Evolutionary conservation across 2,329 filamentous ascomycete genomes (phyloP), one percentile per base, ranked within the genome.

Genomic region (Aspergillus jensenii): DNA sequence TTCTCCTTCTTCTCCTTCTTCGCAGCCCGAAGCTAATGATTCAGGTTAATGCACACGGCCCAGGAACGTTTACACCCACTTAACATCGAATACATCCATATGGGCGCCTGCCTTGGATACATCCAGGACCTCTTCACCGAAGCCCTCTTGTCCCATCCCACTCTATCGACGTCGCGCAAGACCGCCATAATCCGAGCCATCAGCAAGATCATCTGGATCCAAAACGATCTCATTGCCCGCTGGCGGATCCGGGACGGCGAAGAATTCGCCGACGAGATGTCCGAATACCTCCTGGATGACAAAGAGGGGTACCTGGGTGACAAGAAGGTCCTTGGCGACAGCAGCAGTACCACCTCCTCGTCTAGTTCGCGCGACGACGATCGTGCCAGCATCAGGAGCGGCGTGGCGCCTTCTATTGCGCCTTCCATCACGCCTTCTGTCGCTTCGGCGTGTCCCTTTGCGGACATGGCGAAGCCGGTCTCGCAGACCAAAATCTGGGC

Each of bases 161-260:
- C 83, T 3, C 79, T 95, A 39, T 80, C 82, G 39, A 80, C 90
- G 66, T 79, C 81, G 57, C 83, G 84, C 74, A 93, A 93, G 76
- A 87, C 89, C 17, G 87, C 84, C 21, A 81, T 93, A 4, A 82
- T 93, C 47, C 90, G 88, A 70, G 90, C 90, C 1, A 79, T 93
- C 21, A 86, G 86, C 61, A 93, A 95, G 73, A 87, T 93, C 25
- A 87, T 93, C 63, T 93, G 90, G 90, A 92, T 93, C 64, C 90
- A 93, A 74, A 93, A 93, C 70, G 90, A 93, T 72, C 80, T 93
- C 31, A 90, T 93, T 72, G 88, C 90, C n/a, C 90, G 89, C 72
- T 93, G 89, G 87, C 90, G 91, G 67, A 84, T 90, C 37, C 80
- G 83, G 35, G 87, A 90, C 63, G 87, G 87, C 50, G 83, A 87